phyloP scores from a whole-genome alignment of 2,329 filamentous ascomycete species.

The Trichoderma simmonsii region DNA sequence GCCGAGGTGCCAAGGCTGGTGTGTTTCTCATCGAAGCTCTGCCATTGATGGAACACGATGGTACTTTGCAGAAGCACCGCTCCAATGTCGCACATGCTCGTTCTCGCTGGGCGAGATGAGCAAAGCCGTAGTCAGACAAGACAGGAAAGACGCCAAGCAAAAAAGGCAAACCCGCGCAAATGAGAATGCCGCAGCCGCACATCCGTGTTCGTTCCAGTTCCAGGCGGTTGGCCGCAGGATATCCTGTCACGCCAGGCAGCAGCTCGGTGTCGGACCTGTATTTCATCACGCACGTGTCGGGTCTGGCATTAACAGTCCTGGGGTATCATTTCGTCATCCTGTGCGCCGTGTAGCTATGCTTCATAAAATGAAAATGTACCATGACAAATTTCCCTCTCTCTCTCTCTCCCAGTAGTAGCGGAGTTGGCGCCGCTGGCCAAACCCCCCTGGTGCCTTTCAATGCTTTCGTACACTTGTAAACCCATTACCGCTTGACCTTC shows the following conservation, averaged over 20 bases:
- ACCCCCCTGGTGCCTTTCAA: neutral
- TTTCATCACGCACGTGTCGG: constrained; percentile 2
- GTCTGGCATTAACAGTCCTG: neutral
- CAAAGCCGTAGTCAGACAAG: neutral
- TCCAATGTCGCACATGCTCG: neutral
- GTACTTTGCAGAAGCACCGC: neutral
- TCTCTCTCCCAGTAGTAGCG: neutral
- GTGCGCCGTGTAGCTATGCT: constrained; percentile 21
- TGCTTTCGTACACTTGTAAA: neutral
- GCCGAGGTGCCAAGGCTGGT: constrained; percentile 12
- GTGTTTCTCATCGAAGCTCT: constrained; percentile 1
- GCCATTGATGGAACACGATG: neutral
- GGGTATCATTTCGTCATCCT: constrained; percentile 20
- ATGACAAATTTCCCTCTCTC: neutral
- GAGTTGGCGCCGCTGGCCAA: neutral
- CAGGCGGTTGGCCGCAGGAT: neutral
- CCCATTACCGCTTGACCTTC: neutral
- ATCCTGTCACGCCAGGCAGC: constrained; percentile 1
- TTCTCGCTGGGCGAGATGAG: neutral
- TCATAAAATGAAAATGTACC: constrained; percentile 11
- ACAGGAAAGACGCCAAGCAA: neutral
- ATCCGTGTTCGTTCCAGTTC: neutral
- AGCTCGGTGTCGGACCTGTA: neutral
- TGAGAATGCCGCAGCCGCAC: neutral
- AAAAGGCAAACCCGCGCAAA: neutral